A percentile compares a stretch with the other conserved stretches of the same genome.
Evolutionary conservation across 352 stramenopile genomes (phyloP).

Genomic region (Aphanomyces euteiches): DNA sequence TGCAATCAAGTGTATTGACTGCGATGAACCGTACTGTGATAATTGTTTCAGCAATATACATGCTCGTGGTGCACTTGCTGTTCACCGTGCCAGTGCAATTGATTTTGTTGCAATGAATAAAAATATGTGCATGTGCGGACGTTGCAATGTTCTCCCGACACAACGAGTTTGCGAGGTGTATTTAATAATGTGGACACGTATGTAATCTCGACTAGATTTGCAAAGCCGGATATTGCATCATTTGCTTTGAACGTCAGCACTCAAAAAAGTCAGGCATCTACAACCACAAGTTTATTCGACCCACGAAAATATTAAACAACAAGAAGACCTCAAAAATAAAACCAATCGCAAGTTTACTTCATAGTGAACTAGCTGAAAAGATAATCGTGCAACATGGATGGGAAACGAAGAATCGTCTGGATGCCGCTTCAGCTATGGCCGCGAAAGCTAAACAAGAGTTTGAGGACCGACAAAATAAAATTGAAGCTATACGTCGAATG

Average conservation of each 20-base stretch:
- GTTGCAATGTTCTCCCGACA: background rate
- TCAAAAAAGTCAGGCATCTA: conserved; percentile 11
- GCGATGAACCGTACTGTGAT: conserved; percentile 29
- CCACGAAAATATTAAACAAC: background rate
- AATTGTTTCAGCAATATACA: conserved; percentile 22
- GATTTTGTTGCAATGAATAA: conserved; percentile 23
- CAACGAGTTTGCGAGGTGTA: conserved; percentile 23
- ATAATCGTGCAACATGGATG: conserved; percentile 10
- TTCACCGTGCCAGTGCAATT: conserved; percentile 5
- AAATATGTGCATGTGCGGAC: conserved; percentile 16
- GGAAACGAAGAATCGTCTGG: background rate
- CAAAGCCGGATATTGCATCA: conserved; percentile 1
- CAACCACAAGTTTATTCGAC: conserved; percentile 8
- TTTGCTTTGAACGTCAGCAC: conserved; percentile 15
- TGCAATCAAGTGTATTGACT: conserved; percentile 24
- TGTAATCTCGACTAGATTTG: conserved; percentile 6
- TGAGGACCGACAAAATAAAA: background rate
- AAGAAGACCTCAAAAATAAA: conserved; percentile 10
- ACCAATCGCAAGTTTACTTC: background rate
- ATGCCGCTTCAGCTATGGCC: background rate
- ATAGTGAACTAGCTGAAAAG: conserved; percentile 3
- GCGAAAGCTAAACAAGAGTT: background rate
- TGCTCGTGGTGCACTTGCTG: background rate
- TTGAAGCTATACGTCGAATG: background rate
- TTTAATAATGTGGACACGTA: background rate